Base-by-base conservation (phyloP, 2,329 filamentous ascomycete genomes). In the Thielaviopsis populi region DNA sequence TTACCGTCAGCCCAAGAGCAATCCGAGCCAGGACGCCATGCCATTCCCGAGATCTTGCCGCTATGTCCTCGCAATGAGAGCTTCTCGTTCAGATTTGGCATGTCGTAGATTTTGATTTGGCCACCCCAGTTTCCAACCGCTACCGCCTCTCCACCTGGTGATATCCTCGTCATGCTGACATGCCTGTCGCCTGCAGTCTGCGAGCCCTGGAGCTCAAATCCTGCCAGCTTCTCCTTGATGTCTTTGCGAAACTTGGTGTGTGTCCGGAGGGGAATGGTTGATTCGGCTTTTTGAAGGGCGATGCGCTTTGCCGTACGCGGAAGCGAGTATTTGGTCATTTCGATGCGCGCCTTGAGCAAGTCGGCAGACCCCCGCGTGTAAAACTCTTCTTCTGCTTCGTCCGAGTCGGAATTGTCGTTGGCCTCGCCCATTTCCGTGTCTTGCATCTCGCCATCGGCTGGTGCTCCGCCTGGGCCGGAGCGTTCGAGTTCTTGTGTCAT, bases 81-180 rank as follows among this genome's bases (percentile, higher is more conserved):
- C 71, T 86, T 91, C 69, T 88, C 86, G 59, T 91, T 84, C 67
- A 99, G 77, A 69, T 85, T 88, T 1, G 91, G 92, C 22, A 96
- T 86, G 65, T 87, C 84, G 66, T 97, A 81, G 65, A 99, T 76
- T 70, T 91, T 92, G 68, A 99, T 85, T 61, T 89, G 87, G 62
- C 94, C 94, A 61, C 86, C 88, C 90, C 91, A 97, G 71, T 95
- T 96, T 46, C 94, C 94, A 1, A 90, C 89, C 2, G 92, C 94
- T 42, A 97, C 81, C 10, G 87, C 79, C 72, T 92, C 80, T 17
- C 90, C 89, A 70, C 88, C 87, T 0, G 94, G 94, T 7, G 92
- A 86, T 75, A 99, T 91, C 64, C 94, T 84, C 59, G 90, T 89
- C 75, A 97, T 92, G 74, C 91, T 92, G 63, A 99, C 84, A 22